Base-by-base conservation (phyloP, 345 rosid species). In the Cardamine resedifolia region DNA sequence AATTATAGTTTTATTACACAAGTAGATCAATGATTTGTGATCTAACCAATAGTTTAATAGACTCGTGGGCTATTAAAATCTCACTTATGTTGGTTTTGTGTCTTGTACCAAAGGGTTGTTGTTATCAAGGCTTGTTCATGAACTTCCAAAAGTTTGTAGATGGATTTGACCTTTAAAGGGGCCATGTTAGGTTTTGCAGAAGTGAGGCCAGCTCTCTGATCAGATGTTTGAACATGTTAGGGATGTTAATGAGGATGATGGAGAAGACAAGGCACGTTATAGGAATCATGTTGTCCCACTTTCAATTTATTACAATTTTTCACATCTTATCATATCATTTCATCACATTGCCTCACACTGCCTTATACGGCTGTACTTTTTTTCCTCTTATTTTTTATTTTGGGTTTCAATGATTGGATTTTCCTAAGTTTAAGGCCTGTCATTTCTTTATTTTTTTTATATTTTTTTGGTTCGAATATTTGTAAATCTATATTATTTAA, bases 231-330 rank as follows among this genome's bases (percentile, higher is more conserved):
- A 65, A 71, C 76, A 77, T 71, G 80, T 70, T 70, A 62, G 62
- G 57, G 80, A 70, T 64, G 70, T 76, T 55, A 70, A 76, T 70
- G 61, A 50, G 16, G 62, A 50, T 69, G 79, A 70, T 69, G 74
- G 76, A 57, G 76, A 76, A 70, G 76, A 76, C 76, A 70, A 47
- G 66, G 67, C 79, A 76, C 72, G 76, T 77, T 76, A 49, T 57
- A 57, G 48, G 66, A 70, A 77, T 58, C 72, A 58, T 77, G 68
- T 77, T 63, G 76, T 64, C 80, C 79, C 76, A 64, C 67, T 70
- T 64, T 45, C 58, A 62, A 14, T 76, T 63, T 38, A 63, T 47
- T 63, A n/a, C 24, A 64, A 14, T n/a, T n/a, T n/a, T 20, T 59
- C 56, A 56, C 59, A 69, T 47, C 66, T 31, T 70, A 69, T 69